Evolutionary conservation across 352 stramenopile species (phyloP).

Genomic region (Phytophthora citrophthora): DNA sequence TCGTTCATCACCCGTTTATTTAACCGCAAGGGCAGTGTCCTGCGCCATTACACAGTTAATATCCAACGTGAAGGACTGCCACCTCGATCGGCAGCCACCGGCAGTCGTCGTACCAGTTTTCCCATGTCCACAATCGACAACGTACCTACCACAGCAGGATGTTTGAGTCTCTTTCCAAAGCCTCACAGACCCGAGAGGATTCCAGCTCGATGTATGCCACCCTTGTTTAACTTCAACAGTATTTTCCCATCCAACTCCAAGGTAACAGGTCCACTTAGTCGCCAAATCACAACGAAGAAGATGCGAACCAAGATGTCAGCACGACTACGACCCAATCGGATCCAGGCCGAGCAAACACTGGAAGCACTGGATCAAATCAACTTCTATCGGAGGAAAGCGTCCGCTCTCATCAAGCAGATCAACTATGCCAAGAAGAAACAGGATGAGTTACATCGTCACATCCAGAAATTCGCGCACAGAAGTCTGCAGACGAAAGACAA

Average conservation of each 20-base stretch:
- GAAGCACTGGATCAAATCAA: constrained; percentile 61
- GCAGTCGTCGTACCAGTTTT: constrained; percentile 34
- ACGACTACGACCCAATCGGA: constrained; percentile 25
- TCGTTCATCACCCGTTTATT: constrained; percentile 67
- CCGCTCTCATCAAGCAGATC: constrained; percentile 75
- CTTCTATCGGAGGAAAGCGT: constrained; percentile 69
- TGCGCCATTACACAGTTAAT: constrained; percentile 60
- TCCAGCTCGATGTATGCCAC: constrained; percentile 49
- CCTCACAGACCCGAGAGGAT: constrained; percentile 1
- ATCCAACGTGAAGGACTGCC: constrained; percentile 37
- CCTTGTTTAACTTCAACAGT: constrained; percentile 47
- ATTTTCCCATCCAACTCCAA: constrained; percentile 36
- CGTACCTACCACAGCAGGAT: constrained; percentile 6
- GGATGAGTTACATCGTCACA: constrained; percentile 69
- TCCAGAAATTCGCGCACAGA: constrained; percentile 64
- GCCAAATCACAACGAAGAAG: constrained; percentile 4
- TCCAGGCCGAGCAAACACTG: constrained; percentile 66
- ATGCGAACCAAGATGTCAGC: constrained; percentile 14
- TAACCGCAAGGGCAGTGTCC: constrained; percentile 63
- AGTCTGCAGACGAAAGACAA: constrained; percentile 47
- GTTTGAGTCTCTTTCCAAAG: constrained; percentile 13
- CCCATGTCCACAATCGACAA: constrained; percentile 17
- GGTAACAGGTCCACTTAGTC: background rate
- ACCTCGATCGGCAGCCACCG: constrained; percentile 25
- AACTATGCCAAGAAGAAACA: constrained; percentile 63